These are phyloP conservation scores for Blastobotrys attinorum DNA, from an alignment of 805 yeast genomes.

Conservation along the genomic window DNA sequence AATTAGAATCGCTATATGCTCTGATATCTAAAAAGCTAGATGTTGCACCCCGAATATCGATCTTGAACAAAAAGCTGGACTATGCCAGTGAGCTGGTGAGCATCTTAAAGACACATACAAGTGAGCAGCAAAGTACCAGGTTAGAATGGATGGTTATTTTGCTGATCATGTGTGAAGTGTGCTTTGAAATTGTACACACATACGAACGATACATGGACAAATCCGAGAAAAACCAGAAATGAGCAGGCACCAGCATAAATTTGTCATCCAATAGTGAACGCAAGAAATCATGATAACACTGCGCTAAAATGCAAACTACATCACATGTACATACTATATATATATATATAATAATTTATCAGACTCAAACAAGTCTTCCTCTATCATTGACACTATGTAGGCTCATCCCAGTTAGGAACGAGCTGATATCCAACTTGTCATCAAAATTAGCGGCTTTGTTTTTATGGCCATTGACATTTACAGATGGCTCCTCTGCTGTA, in stretches of 20 bases:
- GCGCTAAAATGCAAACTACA: neutral
- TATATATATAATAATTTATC: neutral
- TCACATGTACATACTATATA: neutral
- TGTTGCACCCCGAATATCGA: conserved; percentile 65
- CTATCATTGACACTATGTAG: conserved; percentile 1
- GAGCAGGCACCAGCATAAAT: too few species aligned
- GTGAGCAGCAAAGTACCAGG: conserved; percentile 66
- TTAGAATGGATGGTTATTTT: conserved; percentile 85
- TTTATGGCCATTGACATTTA: too few species aligned
- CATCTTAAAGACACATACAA: conserved; percentile 64
- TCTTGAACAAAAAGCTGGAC: conserved; percentile 77
- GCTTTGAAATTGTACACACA: conserved; percentile 72
- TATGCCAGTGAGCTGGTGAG: conserved; percentile 85
- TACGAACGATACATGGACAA: conserved; percentile 39
- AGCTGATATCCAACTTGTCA: conserved; percentile 1
- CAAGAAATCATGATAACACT: neutral
- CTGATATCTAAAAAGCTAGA: conserved; percentile 66
- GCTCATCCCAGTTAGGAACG: conserved; percentile 1
- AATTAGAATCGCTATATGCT: conserved; percentile 66
- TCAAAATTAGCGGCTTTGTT: neutral
- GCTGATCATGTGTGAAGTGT: conserved; percentile 76
- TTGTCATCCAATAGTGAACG: too few species aligned
- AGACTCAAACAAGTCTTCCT: conserved; percentile 1
- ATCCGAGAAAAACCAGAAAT: neutral
- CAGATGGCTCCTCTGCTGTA: neutral